These are phyloP conservation scores for Alopecurus myosuroides DNA, from an alignment of 176 grass and related monocot genomes.

Conservation along the genomic window DNA sequence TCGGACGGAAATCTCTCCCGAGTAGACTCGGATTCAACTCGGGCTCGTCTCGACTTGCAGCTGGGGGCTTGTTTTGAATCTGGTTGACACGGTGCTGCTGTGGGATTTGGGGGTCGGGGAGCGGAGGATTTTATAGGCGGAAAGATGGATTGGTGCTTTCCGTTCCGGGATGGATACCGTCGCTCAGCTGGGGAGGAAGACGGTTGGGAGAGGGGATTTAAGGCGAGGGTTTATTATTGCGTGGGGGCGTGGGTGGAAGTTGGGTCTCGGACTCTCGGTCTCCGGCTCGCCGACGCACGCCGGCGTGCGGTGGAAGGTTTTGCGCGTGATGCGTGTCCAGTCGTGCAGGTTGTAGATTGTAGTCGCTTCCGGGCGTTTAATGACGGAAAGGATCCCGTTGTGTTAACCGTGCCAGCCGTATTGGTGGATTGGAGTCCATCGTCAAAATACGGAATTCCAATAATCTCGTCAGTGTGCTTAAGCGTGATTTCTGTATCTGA, in stretches of 20 bases:
- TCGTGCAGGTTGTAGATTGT: too few species aligned
- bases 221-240: not conserved
- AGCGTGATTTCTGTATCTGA: too few species aligned
- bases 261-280: not conserved
- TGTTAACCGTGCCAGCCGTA: too few species aligned
- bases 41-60: too few species aligned
- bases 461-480: too few species aligned
- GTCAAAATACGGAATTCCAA: too few species aligned
- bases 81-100: not conserved
- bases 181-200: not conserved
- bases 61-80: not conserved
- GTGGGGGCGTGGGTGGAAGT: not conserved
- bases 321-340: too few species aligned
- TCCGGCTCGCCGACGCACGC: not conserved
- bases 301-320: too few species aligned
- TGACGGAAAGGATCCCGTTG: too few species aligned
- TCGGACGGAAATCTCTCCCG: not conserved
- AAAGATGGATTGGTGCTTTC: not conserved
- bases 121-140: not conserved
- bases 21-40: not conserved
- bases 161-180: not conserved
- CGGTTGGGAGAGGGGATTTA: not conserved
- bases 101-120: not conserved
- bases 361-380: too few species aligned
- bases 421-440: too few species aligned